Evolutionary conservation across 2,329 filamentous ascomycete genomes (phyloP), one percentile per base, ranked within the genome.

Genomic region (Xylariales sp.): DNA sequence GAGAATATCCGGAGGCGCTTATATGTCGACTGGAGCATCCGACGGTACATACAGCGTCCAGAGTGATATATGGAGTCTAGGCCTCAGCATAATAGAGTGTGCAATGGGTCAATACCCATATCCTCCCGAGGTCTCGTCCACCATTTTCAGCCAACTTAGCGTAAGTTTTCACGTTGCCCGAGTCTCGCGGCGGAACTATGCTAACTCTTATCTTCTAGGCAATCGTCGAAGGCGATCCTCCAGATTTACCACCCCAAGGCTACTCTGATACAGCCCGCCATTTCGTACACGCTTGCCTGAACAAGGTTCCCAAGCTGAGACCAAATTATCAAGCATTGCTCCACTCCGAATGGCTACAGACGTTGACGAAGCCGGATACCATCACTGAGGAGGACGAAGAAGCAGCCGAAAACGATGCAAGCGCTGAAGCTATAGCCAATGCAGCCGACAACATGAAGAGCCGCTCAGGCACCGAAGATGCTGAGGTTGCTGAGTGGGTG

Each of bases 1-100:
- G 64, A 75, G 93, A 50, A 98, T 98, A 55, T 88, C 88, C 7
- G 88, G 88, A 36, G 89, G 90, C 43, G 85, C 85, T 16, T 80
- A 89, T 56, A 80, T 86, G 44, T 78, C 84, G 47, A 74, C 80
- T 4, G 84, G 84, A 19, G 82, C 14, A 78, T 81, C 78, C 5
- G 84, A 84, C 45, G 91, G 91, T 43, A 95, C 91, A 3, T 98
- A 98, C 65, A 95, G 88, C 60, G 93, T 98, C 28, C 93, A 97
- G 65, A 95, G 88, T 59, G 93, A 98, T 60, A 91, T 98, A 45
- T 98, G 93, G 93, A 95, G 88, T 63, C 66, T 98, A 52, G 93
- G 93, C 12, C 64, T 98, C 58, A 94, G 88, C 20, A 85, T 98
- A 49, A 95, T 98, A 53, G 93, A 98, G 64, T 97, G 91, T 62